A percentile compares a stretch with the other conserved stretches of the same genome.
Evolutionary conservation across 768 basidiomycete species (phyloP).

Genomic region (Serendipita indica): DNA sequence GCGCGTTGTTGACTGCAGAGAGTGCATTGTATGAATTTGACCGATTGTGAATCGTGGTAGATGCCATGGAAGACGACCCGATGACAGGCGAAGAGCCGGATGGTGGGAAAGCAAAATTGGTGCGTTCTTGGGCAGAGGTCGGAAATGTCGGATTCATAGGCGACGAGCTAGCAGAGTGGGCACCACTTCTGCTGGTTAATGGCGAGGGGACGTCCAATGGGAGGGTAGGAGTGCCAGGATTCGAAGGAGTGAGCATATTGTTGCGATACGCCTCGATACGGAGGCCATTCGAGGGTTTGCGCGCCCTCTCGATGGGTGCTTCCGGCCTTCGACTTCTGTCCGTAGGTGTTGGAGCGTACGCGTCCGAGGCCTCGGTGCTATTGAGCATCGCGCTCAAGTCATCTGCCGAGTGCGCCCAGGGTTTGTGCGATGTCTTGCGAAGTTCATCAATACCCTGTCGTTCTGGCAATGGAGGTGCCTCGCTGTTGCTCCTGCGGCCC

Average conservation of each 20-base stretch:
- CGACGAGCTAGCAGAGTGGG: neutral
- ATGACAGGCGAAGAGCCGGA: neutral
- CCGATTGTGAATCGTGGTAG: neutral
- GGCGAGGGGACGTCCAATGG: neutral
- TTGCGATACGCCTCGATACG: constrained; percentile 5
- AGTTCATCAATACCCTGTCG: neutral
- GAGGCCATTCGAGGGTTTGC: neutral
- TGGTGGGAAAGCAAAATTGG: neutral
- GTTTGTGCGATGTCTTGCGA: neutral
- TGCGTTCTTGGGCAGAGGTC: neutral
- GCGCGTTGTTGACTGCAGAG: neutral
- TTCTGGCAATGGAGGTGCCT: constrained; percentile 1
- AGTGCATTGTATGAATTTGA: constrained; percentile 5
- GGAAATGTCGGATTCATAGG: constrained; percentile 4
- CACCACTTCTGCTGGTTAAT: neutral
- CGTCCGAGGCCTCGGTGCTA: neutral
- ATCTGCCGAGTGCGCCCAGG: constrained; percentile 7
- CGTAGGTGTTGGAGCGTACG: neutral
- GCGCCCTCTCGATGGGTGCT: neutral
- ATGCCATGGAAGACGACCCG: neutral
- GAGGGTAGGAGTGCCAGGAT: neutral
- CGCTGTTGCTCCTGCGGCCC: neutral
- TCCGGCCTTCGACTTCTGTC: neutral
- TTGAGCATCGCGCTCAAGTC: constrained; percentile 4
- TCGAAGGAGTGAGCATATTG: neutral